Base-by-base conservation (phyloP, 2,329 filamentous ascomycete species). In the Talaromyces albobiverticillius region DNA sequence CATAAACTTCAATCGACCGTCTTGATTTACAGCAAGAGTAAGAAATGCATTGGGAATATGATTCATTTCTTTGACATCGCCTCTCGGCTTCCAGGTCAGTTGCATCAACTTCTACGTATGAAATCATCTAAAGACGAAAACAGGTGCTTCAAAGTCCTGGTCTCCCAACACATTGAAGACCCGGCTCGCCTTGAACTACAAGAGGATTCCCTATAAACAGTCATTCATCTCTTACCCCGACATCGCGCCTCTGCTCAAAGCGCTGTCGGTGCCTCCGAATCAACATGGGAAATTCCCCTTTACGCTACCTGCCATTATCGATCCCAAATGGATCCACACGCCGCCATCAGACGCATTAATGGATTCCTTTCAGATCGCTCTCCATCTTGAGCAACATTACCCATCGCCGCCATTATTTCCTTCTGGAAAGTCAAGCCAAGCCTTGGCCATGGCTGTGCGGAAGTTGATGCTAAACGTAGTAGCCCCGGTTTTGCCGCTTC, bases 91-190 rank as follows among this genome's bases (percentile, higher is more conserved):
- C 10, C 26, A 29, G 26, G 26, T 29, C 10, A 29, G 26, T 29
- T 29, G 5, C 26, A n/a, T 29, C 26, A 29, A 29, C 26, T n/a
- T 29, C 26, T 29, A 29, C 5, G 26, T 29, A 5, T 10, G 5
- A 10, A 29, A 5, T 10, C 26, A 29, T 29, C 10, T 29, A 29
- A 10, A 29, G 26, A 29, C n/a, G n/a, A n/a, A n/a, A n/a, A n/a
- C 34, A 55, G 53, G 48, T 23, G 13, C 23, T n/a, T 43, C 49
- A 20, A 55, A 46, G 31, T 53, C 53, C 53, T 55, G 53, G 53
- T 55, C 53, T 11, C 40, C 25, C 11, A 55, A 55, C 48, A 55
- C 53, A 6, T 22, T 53, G 13, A 55, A 55, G 45, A 32, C 38
- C 23, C 32, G 53, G 10, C 10, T 34, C 16, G 49, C 46, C 18